These are phyloP conservation scores for Cutaneotrichosporon cavernicola DNA, from an alignment of 1,284 basidiomycete genomes.

Conservation along the genomic window DNA sequence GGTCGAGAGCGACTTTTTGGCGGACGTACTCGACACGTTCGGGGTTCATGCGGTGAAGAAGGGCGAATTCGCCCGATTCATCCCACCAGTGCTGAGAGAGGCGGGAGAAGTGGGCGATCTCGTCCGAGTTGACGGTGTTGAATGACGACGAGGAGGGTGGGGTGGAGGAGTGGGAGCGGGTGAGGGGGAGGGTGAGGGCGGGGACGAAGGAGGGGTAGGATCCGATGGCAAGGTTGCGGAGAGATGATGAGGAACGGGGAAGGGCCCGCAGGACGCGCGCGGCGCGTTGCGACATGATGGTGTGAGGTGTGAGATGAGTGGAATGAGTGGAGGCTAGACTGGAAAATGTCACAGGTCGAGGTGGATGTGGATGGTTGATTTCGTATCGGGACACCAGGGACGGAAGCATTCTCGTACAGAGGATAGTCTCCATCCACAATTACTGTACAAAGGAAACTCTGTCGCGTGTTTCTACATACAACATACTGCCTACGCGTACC, in stretches of 20 bases:
- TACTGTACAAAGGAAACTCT: too few relatives aligned
- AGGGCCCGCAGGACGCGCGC: conserved; percentile 2
- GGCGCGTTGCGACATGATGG: neutral
- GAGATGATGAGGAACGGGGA: neutral
- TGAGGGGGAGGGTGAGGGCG: neutral
- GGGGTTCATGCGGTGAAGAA: conserved; percentile 96
- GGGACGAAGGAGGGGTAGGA: neutral
- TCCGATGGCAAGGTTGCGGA: too few relatives aligned
- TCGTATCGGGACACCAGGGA: neutral
- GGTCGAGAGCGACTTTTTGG: conserved; percentile 67
- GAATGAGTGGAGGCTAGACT: neutral
- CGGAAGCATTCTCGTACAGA: neutral
- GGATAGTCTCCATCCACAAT: too few relatives aligned
- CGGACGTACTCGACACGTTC: conserved; percentile 79
- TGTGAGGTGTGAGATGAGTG: neutral
- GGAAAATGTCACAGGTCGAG: neutral
- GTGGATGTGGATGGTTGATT: neutral
- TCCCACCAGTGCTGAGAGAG: conserved; percentile 97
- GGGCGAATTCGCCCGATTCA: conserved; percentile 82
- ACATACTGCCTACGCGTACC: neutral
- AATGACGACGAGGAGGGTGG: conserved; percentile 13
- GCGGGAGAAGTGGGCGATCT: conserved; percentile 88
- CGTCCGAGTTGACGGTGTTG: conserved; percentile 67
- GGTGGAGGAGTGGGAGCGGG: neutral
- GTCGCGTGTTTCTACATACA: too few relatives aligned